Percentiles rank a stretch among this genome's conserved stretches.
These are phyloP conservation scores for Fomes fomentarius DNA, from an alignment of 1,284 basidiomycete species.

Conservation along the genomic window DNA sequence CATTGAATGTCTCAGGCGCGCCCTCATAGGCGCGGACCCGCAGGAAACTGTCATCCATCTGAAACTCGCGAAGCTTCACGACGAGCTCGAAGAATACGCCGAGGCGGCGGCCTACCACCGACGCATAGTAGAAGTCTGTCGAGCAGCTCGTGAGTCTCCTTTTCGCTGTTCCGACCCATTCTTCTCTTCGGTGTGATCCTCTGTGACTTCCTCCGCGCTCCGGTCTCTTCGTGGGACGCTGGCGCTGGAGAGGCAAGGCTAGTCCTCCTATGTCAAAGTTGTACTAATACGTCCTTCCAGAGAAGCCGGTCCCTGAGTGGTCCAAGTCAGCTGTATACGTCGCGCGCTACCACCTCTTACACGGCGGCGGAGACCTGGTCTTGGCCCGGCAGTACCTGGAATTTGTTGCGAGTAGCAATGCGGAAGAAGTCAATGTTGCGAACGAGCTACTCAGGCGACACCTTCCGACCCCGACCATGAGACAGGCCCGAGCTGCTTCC, in stretches of 20 bases:
- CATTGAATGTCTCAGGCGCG: slow-evolving; percentile 87
- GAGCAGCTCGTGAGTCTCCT: slow-evolving; percentile 46
- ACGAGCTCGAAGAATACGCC: slow-evolving; percentile 61
- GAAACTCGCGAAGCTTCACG: slow-evolving; percentile 80
- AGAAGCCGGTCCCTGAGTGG: slow-evolving; percentile 70
- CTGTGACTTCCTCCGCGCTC: not conserved
- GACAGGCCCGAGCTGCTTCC: slow-evolving; percentile 9
- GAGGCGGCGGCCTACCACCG: slow-evolving; percentile 76
- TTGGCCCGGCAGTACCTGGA: slow-evolving; percentile 73
- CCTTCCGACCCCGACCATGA: slow-evolving; percentile 14
- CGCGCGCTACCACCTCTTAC: slow-evolving; percentile 74
- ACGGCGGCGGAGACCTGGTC: slow-evolving; percentile 59
- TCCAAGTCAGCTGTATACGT: slow-evolving; percentile 82
- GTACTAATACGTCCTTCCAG: slow-evolving; percentile 39
- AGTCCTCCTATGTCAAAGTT: not conserved
- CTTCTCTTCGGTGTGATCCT: not conserved
- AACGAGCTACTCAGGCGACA: slow-evolving; percentile 46
- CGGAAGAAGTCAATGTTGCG: slow-evolving; percentile 71
- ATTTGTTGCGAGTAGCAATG: slow-evolving; percentile 73
- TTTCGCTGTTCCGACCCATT: not conserved
- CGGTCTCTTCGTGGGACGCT: not conserved
- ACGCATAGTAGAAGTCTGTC: slow-evolving; percentile 77
- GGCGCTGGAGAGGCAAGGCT: not conserved
- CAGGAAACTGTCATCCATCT: slow-evolving; percentile 78
- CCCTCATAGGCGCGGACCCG: slow-evolving; percentile 83